A percentile compares a stretch with the other conserved stretches of the same genome.
phyloP scores from a whole-genome alignment of 345 rosid genomes.

The Hibiscus mutabilis region DNA sequence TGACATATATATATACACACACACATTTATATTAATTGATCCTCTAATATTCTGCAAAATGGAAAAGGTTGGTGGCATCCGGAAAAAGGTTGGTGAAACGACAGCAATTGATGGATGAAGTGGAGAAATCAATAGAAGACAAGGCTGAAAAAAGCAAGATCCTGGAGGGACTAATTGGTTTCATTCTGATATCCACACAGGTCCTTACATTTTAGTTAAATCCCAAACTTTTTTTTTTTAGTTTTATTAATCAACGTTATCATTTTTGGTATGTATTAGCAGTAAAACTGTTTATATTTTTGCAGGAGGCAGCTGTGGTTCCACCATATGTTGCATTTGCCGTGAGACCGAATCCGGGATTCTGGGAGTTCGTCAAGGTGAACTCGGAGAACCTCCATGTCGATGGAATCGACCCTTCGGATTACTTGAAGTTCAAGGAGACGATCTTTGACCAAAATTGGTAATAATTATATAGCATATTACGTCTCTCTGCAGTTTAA shows the following conservation, averaged over 20 bases:
- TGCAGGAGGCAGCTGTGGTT: conserved; percentile 79
- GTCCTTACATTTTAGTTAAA: conserved; percentile 13
- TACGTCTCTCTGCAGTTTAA: neutral
- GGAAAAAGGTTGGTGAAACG: conserved; percentile 72
- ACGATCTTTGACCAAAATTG: conserved; percentile 62
- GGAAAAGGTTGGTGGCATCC: conserved; percentile 37
- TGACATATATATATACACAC: neutral
- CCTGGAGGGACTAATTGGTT: conserved; percentile 73
- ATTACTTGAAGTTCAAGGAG: conserved; percentile 79
- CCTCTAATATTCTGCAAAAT: neutral
- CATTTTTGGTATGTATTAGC: neutral
- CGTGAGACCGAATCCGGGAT: conserved; percentile 77
- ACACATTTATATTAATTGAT: neutral
- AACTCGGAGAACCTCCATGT: conserved; percentile 50
- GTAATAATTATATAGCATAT: conserved; percentile 23
- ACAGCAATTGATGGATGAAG: conserved; percentile 51
- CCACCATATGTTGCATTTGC: conserved; percentile 83
- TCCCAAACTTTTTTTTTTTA: neutral
- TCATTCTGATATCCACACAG: conserved; percentile 62
- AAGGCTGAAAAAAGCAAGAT: conserved; percentile 47
- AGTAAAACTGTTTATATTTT: neutral
- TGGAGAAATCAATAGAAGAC: conserved; percentile 59
- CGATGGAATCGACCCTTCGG: conserved; percentile 44
- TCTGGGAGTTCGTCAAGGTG: conserved; percentile 85
- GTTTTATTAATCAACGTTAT: no score